Evolutionary conservation across 768 basidiomycete genomes (phyloP).

Genomic region (Podaxis mareebaensis): DNA sequence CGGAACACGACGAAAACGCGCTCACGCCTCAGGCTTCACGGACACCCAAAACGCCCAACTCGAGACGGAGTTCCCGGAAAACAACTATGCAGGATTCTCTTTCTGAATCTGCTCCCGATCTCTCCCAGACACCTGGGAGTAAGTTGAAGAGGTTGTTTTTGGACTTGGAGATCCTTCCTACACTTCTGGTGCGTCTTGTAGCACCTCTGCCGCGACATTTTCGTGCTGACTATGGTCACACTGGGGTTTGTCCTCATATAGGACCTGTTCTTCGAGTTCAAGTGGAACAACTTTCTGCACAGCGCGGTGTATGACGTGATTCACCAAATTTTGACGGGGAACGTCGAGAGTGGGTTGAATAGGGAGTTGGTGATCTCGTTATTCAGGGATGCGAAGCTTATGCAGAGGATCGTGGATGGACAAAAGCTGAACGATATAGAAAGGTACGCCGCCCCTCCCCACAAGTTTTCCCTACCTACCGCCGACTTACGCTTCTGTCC

Average conservation of each 20-base stretch:
- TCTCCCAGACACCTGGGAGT: slow-evolving; percentile 66
- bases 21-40: slow-evolving; percentile 11
- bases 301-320: slow-evolving; percentile 95
- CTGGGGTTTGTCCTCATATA: slow-evolving; percentile 38
- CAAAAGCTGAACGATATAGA: slow-evolving; percentile 78
- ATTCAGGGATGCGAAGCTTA: slow-evolving; percentile 82
- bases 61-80: slow-evolving; percentile 58
- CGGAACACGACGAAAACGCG: slow-evolving; percentile 9
- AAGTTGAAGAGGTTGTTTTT: slow-evolving; percentile 78
- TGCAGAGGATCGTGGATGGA: slow-evolving; percentile 86
- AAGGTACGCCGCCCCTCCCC: slow-evolving; percentile 44
- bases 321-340: slow-evolving; percentile 92
- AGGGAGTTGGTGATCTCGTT: slow-evolving; percentile 81
- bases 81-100: slow-evolving; percentile 32
- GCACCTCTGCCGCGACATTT: background rate
- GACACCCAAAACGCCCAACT: slow-evolving; percentile 21
- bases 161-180: slow-evolving; percentile 69
- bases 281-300: slow-evolving; percentile 98
- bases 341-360: slow-evolving; percentile 80
- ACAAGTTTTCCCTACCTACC: background rate
- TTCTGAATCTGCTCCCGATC: slow-evolving; percentile 25
- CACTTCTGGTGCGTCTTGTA: slow-evolving; percentile 65
- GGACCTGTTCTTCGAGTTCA: slow-evolving; percentile 95
- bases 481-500: slow-evolving; percentile 5
- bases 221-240: background rate